Percentiles rank a stretch among this genome's conserved stretches.
Evolutionary conservation across 257 asterid genomes (phyloP).

Genomic region (Verbascum thapsus): DNA sequence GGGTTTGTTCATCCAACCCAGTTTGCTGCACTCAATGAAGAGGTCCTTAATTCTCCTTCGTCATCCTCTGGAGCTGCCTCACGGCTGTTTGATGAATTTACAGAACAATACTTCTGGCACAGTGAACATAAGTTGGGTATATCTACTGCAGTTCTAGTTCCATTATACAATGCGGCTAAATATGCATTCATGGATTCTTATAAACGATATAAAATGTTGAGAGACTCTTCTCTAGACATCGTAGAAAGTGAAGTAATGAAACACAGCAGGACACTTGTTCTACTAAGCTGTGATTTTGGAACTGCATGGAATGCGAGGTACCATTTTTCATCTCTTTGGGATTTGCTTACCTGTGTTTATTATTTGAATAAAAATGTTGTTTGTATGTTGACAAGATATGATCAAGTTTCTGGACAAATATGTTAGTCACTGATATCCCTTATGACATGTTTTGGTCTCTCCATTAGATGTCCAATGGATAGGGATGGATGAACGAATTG

Average conservation of each 20-base stretch:
- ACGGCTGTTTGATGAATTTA: conserved; percentile 33
- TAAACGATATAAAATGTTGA: conserved; percentile 42
- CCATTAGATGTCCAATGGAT: neutral
- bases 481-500: no score
- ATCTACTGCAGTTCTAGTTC: conserved; percentile 60
- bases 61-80: no score
- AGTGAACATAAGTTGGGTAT: conserved; percentile 80
- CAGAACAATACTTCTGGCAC: conserved; percentile 55
- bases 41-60: conserved; percentile 33
- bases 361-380: neutral
- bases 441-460: conserved; percentile 17
- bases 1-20: conserved; percentile 89
- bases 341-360: conserved; percentile 2
- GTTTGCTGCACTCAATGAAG: conserved; percentile 58
- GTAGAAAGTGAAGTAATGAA: conserved; percentile 70
- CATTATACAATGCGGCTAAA: conserved; percentile 67
- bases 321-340: neutral
- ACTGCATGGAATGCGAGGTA: conserved; percentile 95
- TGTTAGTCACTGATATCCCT: conserved; percentile 2
- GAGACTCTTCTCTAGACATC: conserved; percentile 23
- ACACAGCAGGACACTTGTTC: conserved; percentile 77
- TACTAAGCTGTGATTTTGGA: conserved; percentile 88
- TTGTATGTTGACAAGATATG: neutral
- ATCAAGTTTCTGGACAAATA: neutral
- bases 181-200: conserved; percentile 66